Evolutionary conservation across 768 basidiomycete genomes (phyloP), one percentile per base, ranked within the genome.

Genomic region (Xerocomus brunneocitrinus): DNA sequence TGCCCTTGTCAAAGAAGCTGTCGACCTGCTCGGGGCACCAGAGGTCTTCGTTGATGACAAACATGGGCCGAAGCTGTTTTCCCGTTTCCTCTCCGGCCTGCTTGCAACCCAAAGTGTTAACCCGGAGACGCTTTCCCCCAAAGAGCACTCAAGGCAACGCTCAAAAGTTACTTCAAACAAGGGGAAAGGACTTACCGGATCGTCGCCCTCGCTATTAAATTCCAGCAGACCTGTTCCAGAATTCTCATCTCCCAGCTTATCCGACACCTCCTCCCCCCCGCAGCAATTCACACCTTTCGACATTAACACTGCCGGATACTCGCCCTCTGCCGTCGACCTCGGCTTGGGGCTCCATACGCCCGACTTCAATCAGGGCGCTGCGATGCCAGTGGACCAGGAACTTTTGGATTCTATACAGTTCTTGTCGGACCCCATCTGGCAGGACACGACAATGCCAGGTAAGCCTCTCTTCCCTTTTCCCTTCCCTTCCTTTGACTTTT

Each of bases 51-150:
- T 92, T 54, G 91, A 93, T 68, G 85, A 88, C 27, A 83, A 83
- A 16, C 89, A 92, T 62, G 87, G 86, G 0, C 90, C 89, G 1
- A 86, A 83, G 64, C 73, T 91, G 5, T 91, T 90, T 66, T 81
- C 90, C 0, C 83, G 81, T 45, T 92, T 92, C 78, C 75, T 93
- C 43, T 79, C 80, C 41, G 82, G 83, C 34, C 76, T 92, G 5
- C 76, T 92, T 8, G 79, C 79, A 14, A 79, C 78, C n/a, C 81
- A 81, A 19, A 77, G 73, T 66, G 74, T 76, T 9, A 56, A 57
- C 12, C 57, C 56, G 3, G 42, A 57, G 9, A 48, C 53, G 4
- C 54, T 54, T 1, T 58, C 63, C 30, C 59, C 58, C 13, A 44
- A 67, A 58, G 53, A 48, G 51, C 38, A 19, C 3, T 9, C 46